phyloP scores from a whole-genome alignment of 371 early-diverging fungal genomes.

The Coemansia sp. region DNA sequence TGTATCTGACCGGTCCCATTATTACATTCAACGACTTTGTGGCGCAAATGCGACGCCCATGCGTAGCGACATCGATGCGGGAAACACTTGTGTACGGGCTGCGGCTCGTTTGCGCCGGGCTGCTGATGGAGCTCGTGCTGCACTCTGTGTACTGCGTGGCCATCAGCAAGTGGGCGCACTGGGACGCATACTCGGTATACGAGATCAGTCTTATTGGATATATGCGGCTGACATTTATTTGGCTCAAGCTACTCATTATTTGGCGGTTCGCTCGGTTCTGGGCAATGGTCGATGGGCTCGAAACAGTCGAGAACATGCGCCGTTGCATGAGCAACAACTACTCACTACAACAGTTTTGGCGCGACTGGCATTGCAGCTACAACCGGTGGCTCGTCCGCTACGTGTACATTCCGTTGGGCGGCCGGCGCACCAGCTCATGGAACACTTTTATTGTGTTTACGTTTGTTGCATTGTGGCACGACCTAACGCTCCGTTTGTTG shows the following conservation, averaged over 20 bases:
- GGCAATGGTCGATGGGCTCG: constrained; percentile 84
- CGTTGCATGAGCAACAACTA: constrained; percentile 93
- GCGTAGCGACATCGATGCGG: constrained; percentile 50
- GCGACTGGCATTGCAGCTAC: constrained; percentile 88
- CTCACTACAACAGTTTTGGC: constrained; percentile 86
- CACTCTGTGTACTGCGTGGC: constrained; percentile 84
- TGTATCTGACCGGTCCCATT: constrained; percentile 93
- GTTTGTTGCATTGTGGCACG: constrained; percentile 96
- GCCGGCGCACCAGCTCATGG: constrained; percentile 60
- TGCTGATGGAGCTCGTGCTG: constrained; percentile 81
- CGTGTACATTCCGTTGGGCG: constrained; percentile 89
- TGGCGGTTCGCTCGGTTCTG: constrained; percentile 94
- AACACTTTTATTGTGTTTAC: constrained; percentile 84
- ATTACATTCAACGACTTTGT: constrained; percentile 90
- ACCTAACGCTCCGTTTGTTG: constrained; percentile 75
- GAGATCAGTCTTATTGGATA: constrained; percentile 80
- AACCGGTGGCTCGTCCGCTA: constrained; percentile 91
- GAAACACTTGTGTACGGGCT: constrained; percentile 53
- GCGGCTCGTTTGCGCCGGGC: constrained; percentile 54
- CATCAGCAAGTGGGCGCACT: constrained; percentile 75
- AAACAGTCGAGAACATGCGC: constrained; percentile 87
- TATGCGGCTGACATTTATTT: constrained; percentile 80
- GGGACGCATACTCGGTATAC: constrained; percentile 68
- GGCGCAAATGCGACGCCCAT: constrained; percentile 68
- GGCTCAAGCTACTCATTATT: constrained; percentile 89